A percentile compares a stretch with the other conserved stretches of the same genome.
Conservation (phyloP, 2,329 filamentous ascomycete species). For the Penicillium sp. region DNA sequence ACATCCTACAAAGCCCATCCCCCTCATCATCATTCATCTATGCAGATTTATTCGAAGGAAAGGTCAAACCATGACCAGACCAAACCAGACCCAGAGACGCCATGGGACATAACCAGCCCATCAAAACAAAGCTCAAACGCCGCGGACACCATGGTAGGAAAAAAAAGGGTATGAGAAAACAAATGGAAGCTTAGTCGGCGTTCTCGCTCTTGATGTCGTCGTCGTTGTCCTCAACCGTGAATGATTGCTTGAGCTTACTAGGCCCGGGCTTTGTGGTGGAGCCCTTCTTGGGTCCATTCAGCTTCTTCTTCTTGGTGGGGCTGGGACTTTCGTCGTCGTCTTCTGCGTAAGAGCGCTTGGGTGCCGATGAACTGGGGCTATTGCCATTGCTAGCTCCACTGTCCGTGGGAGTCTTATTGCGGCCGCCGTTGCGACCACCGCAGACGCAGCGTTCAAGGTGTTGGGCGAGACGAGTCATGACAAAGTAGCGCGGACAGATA, state of each 20-base stretch:
- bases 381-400: conserved; percentile 44
- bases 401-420: conserved; percentile 48
- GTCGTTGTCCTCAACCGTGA: conserved; percentile 38
- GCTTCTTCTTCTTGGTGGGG: conserved; percentile 53
- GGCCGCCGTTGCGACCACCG: conserved; percentile 50
- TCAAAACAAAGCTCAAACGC: conserved; percentile 14
- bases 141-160: conserved; percentile 16
- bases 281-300: conserved; percentile 39
- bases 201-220: conserved; percentile 40
- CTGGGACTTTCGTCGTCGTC: conserved; percentile 47
- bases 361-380: conserved; percentile 35
- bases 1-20: conserved; percentile 23
- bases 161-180: conserved; percentile 17
- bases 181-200: conserved; percentile 28
- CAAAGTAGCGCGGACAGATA: conserved; percentile 60
- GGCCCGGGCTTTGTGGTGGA: conserved; percentile 40
- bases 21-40: conserved; percentile 30
- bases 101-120: conserved; percentile 16
- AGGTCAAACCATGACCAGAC: conserved; percentile 12
- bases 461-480: conserved; percentile 61
- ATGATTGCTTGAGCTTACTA: conserved; percentile 46
- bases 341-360: conserved; percentile 39
- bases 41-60: conserved; percentile 23
- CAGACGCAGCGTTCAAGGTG: conserved; percentile 63
- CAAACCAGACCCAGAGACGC: conserved; percentile 22